These are phyloP conservation scores for Cicer judaicum DNA, from an alignment of 306 rosid genomes.

Conservation along the genomic window DNA sequence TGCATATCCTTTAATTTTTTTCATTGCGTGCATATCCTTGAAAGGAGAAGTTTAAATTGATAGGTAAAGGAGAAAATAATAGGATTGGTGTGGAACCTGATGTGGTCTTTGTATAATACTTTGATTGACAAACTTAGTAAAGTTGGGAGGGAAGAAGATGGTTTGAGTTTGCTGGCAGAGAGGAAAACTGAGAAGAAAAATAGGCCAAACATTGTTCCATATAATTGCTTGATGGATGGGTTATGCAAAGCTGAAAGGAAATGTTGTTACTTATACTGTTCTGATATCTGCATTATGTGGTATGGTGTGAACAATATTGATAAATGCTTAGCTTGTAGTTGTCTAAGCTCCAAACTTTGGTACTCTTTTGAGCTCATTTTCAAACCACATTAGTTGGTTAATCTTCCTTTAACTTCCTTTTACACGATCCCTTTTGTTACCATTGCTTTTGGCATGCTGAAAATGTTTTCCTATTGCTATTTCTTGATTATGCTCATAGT, in stretches of 20 bases:
- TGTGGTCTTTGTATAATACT: constrained; percentile 57
- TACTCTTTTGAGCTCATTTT: background rate
- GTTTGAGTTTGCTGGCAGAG: constrained; percentile 58
- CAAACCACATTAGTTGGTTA: background rate
- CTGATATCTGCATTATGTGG: no score
- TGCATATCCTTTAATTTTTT: no score
- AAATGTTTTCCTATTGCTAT: no score
- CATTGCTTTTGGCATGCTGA: no score
- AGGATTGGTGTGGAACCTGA: constrained; percentile 56
- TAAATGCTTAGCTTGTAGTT: background rate
- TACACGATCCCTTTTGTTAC: no score
- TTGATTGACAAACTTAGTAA: constrained; percentile 81
- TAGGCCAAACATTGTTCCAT: constrained; percentile 61
- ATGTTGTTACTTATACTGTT: no score
- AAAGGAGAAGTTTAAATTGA: no score
- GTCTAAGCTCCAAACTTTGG: constrained; percentile 18
- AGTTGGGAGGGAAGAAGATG: constrained; percentile 81
- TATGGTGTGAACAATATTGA: no score
- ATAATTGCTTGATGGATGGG: constrained; percentile 57
- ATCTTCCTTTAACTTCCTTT: no score
- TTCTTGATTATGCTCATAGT: no score
- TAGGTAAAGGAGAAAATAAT: constrained; percentile 42
- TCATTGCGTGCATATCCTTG: no score
- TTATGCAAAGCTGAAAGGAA: no score
- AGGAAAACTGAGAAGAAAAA: constrained; percentile 53